Percentiles rank a stretch among this genome's conserved stretches.
Evolutionary conservation across 352 stramenopile genomes (phyloP).

Genomic region (Pythium folliculosum): DNA sequence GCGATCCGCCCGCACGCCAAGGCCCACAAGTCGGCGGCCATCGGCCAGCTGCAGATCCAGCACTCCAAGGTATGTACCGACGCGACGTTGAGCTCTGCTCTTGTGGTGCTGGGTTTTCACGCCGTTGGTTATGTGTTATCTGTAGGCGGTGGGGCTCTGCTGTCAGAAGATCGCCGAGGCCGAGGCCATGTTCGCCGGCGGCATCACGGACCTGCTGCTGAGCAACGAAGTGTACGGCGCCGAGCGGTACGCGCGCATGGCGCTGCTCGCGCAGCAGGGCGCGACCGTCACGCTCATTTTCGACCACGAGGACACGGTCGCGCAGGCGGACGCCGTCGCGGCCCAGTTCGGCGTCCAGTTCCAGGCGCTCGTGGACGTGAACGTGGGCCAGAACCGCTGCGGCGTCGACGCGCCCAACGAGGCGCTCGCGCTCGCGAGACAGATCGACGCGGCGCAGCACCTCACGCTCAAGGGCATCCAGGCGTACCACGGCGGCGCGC

Average conservation of each 20-base stretch:
- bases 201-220: constrained; percentile 56
- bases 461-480: constrained; percentile 62
- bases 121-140: background rate
- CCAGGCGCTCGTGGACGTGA: constrained; percentile 66
- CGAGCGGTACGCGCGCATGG: constrained; percentile 56
- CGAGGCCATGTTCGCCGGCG: constrained; percentile 70
- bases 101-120: background rate
- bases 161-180: constrained; percentile 74
- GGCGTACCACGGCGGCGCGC: constrained; percentile 69
- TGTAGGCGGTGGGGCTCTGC: constrained; percentile 48
- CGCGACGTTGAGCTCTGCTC: no score
- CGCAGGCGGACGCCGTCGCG: constrained; percentile 41
- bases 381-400: constrained; percentile 76
- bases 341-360: constrained; percentile 34
- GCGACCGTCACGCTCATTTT: constrained; percentile 65
- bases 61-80: no score
- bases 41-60: constrained; percentile 52
- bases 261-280: constrained; percentile 34
- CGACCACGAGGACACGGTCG: constrained; percentile 46
- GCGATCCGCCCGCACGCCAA: constrained; percentile 72
- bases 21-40: constrained; percentile 61
- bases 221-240: constrained; percentile 67
- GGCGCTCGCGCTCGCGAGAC: constrained; percentile 40
- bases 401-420: constrained; percentile 58
- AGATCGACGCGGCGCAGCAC: constrained; percentile 28